Evolutionary conservation across 768 basidiomycete genomes (phyloP).

Genomic region (Lyophyllum semitale): DNA sequence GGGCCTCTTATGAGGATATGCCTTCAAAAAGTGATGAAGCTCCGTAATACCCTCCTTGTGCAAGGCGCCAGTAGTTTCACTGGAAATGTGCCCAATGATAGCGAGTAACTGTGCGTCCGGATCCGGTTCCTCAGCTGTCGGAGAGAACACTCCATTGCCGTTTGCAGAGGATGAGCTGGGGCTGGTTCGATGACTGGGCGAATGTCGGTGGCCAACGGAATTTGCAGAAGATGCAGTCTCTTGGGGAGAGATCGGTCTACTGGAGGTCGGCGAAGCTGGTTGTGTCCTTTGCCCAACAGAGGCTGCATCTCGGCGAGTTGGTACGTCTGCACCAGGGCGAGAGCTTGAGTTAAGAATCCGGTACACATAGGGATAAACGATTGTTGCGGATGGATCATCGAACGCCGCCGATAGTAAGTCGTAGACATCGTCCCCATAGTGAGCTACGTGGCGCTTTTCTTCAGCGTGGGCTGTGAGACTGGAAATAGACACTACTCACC

Average conservation of each 20-base stretch:
- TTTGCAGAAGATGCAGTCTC: slow-evolving; percentile 52
- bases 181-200: slow-evolving; percentile 68
- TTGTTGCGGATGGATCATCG: slow-evolving; percentile 96
- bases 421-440: slow-evolving; percentile 88
- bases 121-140: slow-evolving; percentile 78
- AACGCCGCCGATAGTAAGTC: slow-evolving; percentile 89
- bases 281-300: slow-evolving; percentile 40
- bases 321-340: slow-evolving; percentile 41
- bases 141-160: slow-evolving; percentile 51
- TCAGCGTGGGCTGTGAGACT: not conserved
- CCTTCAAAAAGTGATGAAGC: slow-evolving; percentile 90
- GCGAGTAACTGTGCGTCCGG: slow-evolving; percentile 81
- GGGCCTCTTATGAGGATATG: slow-evolving; percentile 80
- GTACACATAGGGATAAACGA: slow-evolving; percentile 94
- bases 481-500: slow-evolving; percentile 54
- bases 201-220: slow-evolving; percentile 53
- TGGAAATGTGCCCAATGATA: slow-evolving; percentile 86
- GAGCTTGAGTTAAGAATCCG: slow-evolving; percentile 79
- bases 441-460: slow-evolving; percentile 44
- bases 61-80: slow-evolving; percentile 84
- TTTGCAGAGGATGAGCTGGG: slow-evolving; percentile 66
- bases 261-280: slow-evolving; percentile 60
- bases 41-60: slow-evolving; percentile 96
- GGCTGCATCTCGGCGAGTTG: slow-evolving; percentile 31
- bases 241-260: slow-evolving; percentile 72